Base-by-base conservation (phyloP, 441 rosid genomes). In the Croton setiger region DNA sequence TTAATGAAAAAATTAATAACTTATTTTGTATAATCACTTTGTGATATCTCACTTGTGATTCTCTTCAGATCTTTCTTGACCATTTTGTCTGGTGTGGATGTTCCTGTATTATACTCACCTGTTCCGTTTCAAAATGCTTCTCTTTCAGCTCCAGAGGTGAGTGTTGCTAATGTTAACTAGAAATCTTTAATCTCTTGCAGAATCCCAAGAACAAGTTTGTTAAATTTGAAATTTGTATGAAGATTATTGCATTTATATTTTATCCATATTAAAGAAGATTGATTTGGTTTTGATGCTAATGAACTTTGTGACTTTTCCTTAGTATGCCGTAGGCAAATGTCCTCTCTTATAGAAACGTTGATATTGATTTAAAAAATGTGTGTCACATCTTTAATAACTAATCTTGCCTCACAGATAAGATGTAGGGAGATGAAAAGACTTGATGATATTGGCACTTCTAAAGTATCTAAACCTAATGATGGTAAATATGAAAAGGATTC, bases 131-230 rank as follows among this genome's bases (percentile, higher is more conserved):
- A 82, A 65, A 88, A 93, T 79, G 91, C 93, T 69, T 84, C 98
- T 71, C 57, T 93, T 64, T 91, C 93, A 72, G 79, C 91, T 66
- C 99, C 98, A 0, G 88, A 90, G 95, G 99, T 92, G 69, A 60
- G 87, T 75, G 12, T 43, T 23, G 13, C 53, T n/a, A n/a, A n/a
- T n/a, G n/a, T n/a, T n/a, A n/a, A n/a, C n/a, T n/a, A n/a, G n/a
- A n/a, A n/a, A n/a, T n/a, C n/a, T n/a, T n/a, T n/a, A n/a, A n/a
- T n/a, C n/a, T n/a, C n/a, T n/a, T n/a, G n/a, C n/a, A n/a, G n/a
- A 33, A 23, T 23, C 43, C 52, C 20, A 37, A 37, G 41, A 5
- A 37, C 41, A 37, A 37, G 7, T 37, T 37, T 37, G 7, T 37
- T 37, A 4, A 37, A 37, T 37, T 37, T 37, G 4, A 37, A 37